phyloP scores from a whole-genome alignment of 73 alveolate genomes.

The Paramecium caudatum region DNA sequence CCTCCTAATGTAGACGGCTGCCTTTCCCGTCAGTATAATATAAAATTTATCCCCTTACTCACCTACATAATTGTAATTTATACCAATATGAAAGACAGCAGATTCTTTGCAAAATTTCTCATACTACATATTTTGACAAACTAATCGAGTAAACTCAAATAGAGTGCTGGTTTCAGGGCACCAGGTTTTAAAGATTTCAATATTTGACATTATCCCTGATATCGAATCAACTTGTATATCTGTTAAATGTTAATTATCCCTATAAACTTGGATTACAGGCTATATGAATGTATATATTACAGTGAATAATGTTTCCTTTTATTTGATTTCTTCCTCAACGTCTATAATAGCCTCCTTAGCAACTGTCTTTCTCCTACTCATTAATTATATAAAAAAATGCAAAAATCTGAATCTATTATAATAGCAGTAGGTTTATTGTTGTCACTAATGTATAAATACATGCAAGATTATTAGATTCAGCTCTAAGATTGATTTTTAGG shows the following conservation, averaged over 20 bases:
- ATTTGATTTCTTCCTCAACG: background rate
- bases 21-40: slow-evolving; percentile 67
- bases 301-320: background rate
- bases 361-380: slow-evolving; percentile 45
- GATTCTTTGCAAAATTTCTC: background rate
- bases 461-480: background rate
- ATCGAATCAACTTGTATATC: slow-evolving; percentile 33
- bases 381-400: background rate
- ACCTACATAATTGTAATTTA: background rate
- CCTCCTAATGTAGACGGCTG: slow-evolving; percentile 65
- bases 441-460: background rate
- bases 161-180: slow-evolving; percentile 42
- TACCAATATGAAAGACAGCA: slow-evolving; percentile 54
- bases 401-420: slow-evolving; percentile 15
- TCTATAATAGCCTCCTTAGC: background rate
- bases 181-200: slow-evolving; percentile 41
- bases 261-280: slow-evolving; percentile 20
- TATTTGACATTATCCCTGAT: background rate
- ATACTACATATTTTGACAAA: slow-evolving; percentile 28
- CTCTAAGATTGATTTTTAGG: background rate
- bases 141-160: slow-evolving; percentile 50
- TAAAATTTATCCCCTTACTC: slow-evolving; percentile 74
- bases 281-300: background rate
- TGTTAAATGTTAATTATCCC: background rate
- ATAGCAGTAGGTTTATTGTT: slow-evolving; percentile 11